A percentile compares a stretch with the other conserved stretches of the same genome.
Conservation (phyloP, 2,329 filamentous ascomycete species). For the Teratosphaeria epicoccoides region DNA sequence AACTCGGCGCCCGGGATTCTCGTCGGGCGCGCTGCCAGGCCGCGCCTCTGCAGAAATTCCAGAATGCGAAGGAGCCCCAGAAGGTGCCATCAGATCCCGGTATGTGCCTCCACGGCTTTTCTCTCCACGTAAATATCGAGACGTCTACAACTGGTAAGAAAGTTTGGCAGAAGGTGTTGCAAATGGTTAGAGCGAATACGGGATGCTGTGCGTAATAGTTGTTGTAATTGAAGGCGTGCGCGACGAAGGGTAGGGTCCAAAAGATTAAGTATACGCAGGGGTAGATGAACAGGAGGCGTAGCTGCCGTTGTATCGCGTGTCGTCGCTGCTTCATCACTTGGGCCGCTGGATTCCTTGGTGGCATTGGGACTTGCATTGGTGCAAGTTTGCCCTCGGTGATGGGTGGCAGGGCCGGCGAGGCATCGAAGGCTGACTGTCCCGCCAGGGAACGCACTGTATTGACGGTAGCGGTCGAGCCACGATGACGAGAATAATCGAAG, state of each 20-base stretch:
- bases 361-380: constrained; percentile 5
- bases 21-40: background rate
- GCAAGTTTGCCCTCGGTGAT: constrained; percentile 15
- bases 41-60: constrained; percentile 12
- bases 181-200: constrained; percentile 46
- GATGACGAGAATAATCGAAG: constrained; percentile 3
- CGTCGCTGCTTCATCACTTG: constrained; percentile 13
- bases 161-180: constrained; percentile 49
- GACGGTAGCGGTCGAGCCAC: constrained; percentile 14
- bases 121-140: constrained; percentile 55
- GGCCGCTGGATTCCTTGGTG: constrained; percentile 6
- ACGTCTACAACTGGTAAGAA: constrained; percentile 60
- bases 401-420: constrained; percentile 9
- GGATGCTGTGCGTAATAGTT: constrained; percentile 41
- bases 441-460: constrained; percentile 11
- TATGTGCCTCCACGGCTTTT: constrained; percentile 59
- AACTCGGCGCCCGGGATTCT: background rate
- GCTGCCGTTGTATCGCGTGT: constrained; percentile 51
- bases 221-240: constrained; percentile 51
- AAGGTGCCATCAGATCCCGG: constrained; percentile 34
- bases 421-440: constrained; percentile 6
- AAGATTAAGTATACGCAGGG: constrained; percentile 60
- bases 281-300: constrained; percentile 66
- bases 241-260: constrained; percentile 62
- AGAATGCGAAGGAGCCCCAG: constrained; percentile 28